Base-by-base conservation (phyloP, 352 stramenopile genomes). In the Globisporangium sylvaticum region DNA sequence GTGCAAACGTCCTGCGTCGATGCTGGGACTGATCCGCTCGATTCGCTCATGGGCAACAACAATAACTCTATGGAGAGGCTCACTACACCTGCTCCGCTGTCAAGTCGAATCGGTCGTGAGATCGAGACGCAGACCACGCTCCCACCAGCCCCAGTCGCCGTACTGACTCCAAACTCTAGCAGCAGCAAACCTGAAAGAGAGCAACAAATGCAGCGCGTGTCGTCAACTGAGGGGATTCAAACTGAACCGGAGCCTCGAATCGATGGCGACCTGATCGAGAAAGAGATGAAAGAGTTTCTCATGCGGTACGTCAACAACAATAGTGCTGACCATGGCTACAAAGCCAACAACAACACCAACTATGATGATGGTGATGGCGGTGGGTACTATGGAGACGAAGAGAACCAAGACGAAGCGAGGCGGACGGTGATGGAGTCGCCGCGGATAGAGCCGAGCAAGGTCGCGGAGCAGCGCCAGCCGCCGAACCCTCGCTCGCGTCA, bases 281-380 rank as follows among this genome's bases (percentile, higher is more conserved):
- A 73, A n/a, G 74, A 85, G 65, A 90, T 90, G 82, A 87, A 87
- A 62, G 50, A 67, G 39, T 75, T 78, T n/a, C 77, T 90, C 1
- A 50, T 84, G 7, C 57, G 76, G 58, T 68, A 84, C 54, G 69
- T 46, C 54, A 62, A 64, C n/a, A 31, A 61, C 24, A 67, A 62
- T 58, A 31, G 59, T 29, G 4, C 55, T 6, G 0, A 24, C 2
- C 7, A 25, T 10, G 56, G 69, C 25, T 15, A 32, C 37, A 24
- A 4, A 4, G 3, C 6, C 25, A 39, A 55, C 34, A 61, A 56
- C 53, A 55, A 67, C 29, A 48, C 15, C 27, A 48, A 20, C 27
- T 2, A 1, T 20, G 8, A 56, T 7, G 2, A 2, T 54, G 27
- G n/a, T 48, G 61, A 39, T 27, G 14, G 4, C 22, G 5, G 24